phyloP scores from a whole-genome alignment of 257 asterid genomes.

The Euphrasia confusa region DNA sequence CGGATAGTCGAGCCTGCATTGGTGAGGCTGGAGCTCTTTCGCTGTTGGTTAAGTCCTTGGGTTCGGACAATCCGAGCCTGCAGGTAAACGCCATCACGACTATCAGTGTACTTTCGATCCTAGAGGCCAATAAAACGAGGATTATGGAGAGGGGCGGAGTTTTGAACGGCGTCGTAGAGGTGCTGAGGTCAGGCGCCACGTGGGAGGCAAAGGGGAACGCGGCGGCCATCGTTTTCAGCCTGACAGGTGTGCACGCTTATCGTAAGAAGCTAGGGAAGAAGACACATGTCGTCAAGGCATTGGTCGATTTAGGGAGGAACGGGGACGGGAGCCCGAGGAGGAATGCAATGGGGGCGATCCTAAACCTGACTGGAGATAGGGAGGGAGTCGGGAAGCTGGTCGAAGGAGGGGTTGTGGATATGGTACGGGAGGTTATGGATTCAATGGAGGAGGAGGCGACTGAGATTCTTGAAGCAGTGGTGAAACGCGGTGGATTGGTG shows the following conservation, averaged over 20 bases:
- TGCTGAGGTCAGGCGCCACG: conserved; percentile 60
- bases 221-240: conserved; percentile 87
- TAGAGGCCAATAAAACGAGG: conserved; percentile 59
- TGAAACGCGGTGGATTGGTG: conserved; percentile 67
- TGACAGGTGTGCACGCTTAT: conserved; percentile 73
- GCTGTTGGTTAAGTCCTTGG: conserved; percentile 30
- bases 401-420: conserved; percentile 3
- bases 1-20: conserved; percentile 70
- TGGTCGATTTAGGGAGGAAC: conserved; percentile 52
- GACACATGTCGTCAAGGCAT: conserved; percentile 57
- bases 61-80: conserved; percentile 35
- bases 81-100: conserved; percentile 87
- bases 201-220: conserved; percentile 90
- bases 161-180: conserved; percentile 53
- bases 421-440: conserved; percentile 47
- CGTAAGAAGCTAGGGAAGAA: conserved; percentile 66
- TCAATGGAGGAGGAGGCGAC: conserved; percentile 74
- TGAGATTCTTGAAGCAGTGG: conserved; percentile 71
- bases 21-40: conserved; percentile 82
- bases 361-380: background rate
- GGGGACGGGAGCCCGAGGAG: no score
- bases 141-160: conserved; percentile 76
- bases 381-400: background rate
- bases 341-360: conserved; percentile 51
- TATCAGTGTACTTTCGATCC: conserved; percentile 68